Percentiles rank a stretch among this genome's conserved stretches.
These are phyloP conservation scores for Colletotrichum australisinense DNA, from an alignment of 2,329 filamentous ascomycete species.

Conservation along the genomic window DNA sequence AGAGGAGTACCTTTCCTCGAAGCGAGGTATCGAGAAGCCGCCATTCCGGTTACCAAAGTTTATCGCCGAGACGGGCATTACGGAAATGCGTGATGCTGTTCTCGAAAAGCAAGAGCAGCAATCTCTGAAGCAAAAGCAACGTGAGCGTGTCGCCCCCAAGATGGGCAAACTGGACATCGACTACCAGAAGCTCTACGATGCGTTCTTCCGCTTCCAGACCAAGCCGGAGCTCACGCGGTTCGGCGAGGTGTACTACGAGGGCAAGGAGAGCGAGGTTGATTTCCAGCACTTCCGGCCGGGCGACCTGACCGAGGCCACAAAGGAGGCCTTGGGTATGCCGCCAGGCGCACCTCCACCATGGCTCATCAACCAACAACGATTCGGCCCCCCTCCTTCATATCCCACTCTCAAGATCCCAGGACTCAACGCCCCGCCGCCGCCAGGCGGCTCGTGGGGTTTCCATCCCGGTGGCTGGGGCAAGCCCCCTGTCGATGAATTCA, in stretches of 20 bases:
- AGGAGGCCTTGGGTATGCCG: slow-evolving; percentile 93
- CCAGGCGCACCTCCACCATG: slow-evolving; percentile 94
- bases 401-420: slow-evolving; percentile 95
- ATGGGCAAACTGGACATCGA: slow-evolving; percentile 98
- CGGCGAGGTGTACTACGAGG: slow-evolving; percentile 99
- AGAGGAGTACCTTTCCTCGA: slow-evolving; percentile 98
- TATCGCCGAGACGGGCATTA: slow-evolving; percentile 96
- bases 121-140: slow-evolving; percentile 92
- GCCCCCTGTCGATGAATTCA: slow-evolving; percentile 93
- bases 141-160: slow-evolving; percentile 93
- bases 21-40: slow-evolving; percentile 95
- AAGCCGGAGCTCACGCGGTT: slow-evolving; percentile 95
- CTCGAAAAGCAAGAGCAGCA: slow-evolving; percentile 96
- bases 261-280: slow-evolving; percentile 98
- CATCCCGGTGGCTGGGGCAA: slow-evolving; percentile 96
- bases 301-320: slow-evolving; percentile 88
- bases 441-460: slow-evolving; percentile 93
- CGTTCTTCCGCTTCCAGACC: slow-evolving; percentile 97
- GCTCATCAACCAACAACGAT: slow-evolving; percentile 96
- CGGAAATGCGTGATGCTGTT: slow-evolving; percentile 97
- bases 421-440: slow-evolving; percentile 90
- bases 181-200: slow-evolving; percentile 97
- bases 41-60: slow-evolving; percentile 94
- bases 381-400: slow-evolving; percentile 93
- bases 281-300: slow-evolving; percentile 90